A percentile compares a stretch with the other conserved stretches of the same genome.
Evolutionary conservation across 2,329 filamentous ascomycete genomes (phyloP).

Genomic region (Diatrype stigma): DNA sequence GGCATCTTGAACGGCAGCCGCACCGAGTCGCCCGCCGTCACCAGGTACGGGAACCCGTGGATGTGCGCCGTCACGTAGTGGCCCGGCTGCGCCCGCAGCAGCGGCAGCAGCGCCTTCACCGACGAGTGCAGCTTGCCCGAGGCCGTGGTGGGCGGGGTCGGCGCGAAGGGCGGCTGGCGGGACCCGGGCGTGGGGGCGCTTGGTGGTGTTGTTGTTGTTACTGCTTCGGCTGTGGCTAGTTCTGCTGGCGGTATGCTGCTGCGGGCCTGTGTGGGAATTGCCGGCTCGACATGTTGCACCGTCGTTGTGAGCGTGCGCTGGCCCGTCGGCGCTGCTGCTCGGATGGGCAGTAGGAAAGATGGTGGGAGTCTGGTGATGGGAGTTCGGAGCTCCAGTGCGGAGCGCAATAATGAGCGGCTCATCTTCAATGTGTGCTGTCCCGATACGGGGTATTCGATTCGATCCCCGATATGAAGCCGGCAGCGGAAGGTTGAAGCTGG

Average conservation of each 20-base stretch:
- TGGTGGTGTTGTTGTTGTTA: background rate
- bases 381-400: slow-evolving; percentile 56
- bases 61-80: slow-evolving; percentile 81
- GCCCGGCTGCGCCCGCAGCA: slow-evolving; percentile 66
- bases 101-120: slow-evolving; percentile 54
- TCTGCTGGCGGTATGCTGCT: slow-evolving; percentile 6
- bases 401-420: slow-evolving; percentile 60
- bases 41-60: slow-evolving; percentile 74
- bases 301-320: slow-evolving; percentile 31
- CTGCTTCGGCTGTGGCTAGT: background rate
- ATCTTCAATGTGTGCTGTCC: slow-evolving; percentile 29
- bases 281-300: slow-evolving; percentile 26
- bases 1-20: slow-evolving; percentile 79
- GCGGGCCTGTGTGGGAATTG: slow-evolving; percentile 15
- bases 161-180: slow-evolving; percentile 7
- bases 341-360: slow-evolving; percentile 47
- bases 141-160: slow-evolving; percentile 4
- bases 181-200: slow-evolving; percentile 1
- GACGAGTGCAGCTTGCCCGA: slow-evolving; percentile 49
- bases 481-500: background rate
- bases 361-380: slow-evolving; percentile 42
- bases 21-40: slow-evolving; percentile 70
- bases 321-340: slow-evolving; percentile 27
- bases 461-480: background rate
- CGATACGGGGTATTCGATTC: background rate